These are phyloP conservation scores for Cynara cardunculus DNA, from an alignment of 129 eudicot genomes.

Conservation along the genomic window DNA sequence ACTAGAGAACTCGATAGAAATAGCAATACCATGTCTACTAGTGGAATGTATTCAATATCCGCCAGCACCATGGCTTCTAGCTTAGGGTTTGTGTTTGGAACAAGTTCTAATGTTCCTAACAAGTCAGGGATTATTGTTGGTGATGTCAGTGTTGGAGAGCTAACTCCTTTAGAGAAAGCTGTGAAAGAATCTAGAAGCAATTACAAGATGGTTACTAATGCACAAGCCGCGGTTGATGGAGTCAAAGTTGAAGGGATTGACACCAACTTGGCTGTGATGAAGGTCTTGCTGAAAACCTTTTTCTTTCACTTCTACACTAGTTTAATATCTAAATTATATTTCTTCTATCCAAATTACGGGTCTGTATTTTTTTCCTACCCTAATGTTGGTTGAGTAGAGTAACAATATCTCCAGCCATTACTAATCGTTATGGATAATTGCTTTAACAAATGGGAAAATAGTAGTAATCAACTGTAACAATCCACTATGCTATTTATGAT, in stretches of 20 bases:
- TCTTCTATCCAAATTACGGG: neutral
- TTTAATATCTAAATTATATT: neutral
- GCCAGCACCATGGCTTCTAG: slow-evolving; percentile 69
- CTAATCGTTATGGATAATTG: neutral
- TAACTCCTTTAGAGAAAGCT: slow-evolving; percentile 74
- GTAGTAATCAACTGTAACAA: no score
- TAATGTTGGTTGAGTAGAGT: neutral
- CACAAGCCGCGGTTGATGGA: slow-evolving; percentile 92
- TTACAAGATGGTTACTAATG: slow-evolving; percentile 68
- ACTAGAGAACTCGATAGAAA: slow-evolving; percentile 41
- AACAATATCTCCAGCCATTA: neutral
- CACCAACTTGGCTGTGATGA: slow-evolving; percentile 86
- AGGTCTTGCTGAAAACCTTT: slow-evolving; percentile 37
- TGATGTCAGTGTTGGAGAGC: slow-evolving; percentile 82
- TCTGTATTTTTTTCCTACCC: neutral
- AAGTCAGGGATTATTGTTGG: slow-evolving; percentile 54
- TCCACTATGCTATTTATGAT: no score
- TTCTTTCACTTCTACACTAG: neutral
- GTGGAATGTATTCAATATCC: slow-evolving; percentile 62
- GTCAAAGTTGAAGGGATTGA: slow-evolving; percentile 94
- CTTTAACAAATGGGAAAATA: neutral
- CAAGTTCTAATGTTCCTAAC: slow-evolving; percentile 34
- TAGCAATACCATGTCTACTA: slow-evolving; percentile 23
- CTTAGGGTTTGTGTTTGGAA: slow-evolving; percentile 64
- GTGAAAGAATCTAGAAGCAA: slow-evolving; percentile 77